Conservation (phyloP, 441 rosid genomes). For the Mallotus japonicus region DNA sequence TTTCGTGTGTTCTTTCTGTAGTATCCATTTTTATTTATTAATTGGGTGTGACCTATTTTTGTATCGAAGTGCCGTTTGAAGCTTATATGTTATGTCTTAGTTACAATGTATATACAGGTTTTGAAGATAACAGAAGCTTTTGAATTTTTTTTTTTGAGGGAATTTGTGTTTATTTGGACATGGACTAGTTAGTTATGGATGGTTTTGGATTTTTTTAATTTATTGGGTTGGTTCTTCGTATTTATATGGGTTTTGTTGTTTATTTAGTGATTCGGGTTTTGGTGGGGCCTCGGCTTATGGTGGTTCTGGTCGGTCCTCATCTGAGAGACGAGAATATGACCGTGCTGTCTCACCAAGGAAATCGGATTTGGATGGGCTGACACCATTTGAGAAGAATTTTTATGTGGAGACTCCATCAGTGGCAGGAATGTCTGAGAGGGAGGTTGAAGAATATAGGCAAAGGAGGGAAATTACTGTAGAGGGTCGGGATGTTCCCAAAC, state of each 20-base stretch:
- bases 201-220: neutral
- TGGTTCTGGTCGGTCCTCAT: constrained; percentile 46
- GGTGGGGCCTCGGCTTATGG: constrained; percentile 72
- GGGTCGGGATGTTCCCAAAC: constrained; percentile 88
- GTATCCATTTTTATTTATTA: neutral
- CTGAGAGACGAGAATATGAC: constrained; percentile 56
- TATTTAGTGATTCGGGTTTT: constrained; percentile 80
- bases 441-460: constrained; percentile 73
- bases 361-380: constrained; percentile 81
- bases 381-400: constrained; percentile 91
- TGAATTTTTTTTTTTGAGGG: neutral
- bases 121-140: neutral
- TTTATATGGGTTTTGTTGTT: constrained; percentile 29
- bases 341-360: constrained; percentile 55
- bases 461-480: constrained; percentile 79
- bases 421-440: constrained; percentile 74
- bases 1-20: neutral
- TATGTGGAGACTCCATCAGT: constrained; percentile 69
- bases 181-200: neutral
- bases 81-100: no score
- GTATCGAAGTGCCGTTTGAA: no score
- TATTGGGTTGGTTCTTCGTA: constrained; percentile 21
- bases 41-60: no score
- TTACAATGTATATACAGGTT: neutral
- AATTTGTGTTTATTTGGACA: neutral